phyloP scores from a whole-genome alignment of 331 rosid genomes.

The Cydonia oblonga region DNA sequence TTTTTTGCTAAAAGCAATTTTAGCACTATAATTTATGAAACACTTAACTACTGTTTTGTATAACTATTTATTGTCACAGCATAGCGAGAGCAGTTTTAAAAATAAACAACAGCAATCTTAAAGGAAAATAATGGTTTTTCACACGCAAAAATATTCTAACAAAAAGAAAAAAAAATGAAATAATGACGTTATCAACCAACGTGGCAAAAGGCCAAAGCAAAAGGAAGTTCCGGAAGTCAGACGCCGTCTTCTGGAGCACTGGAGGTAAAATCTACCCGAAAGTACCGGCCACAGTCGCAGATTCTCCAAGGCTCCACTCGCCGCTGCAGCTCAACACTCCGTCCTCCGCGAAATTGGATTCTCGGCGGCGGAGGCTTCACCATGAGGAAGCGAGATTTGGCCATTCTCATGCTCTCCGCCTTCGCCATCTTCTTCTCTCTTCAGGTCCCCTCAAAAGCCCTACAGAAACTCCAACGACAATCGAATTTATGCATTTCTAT shows the following conservation, averaged over 20 bases:
- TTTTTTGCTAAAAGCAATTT: no score
- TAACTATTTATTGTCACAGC: no score
- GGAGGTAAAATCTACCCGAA: background rate
- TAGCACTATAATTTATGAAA: accelerated
- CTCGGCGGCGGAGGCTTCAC: background rate
- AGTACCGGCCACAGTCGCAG: background rate
- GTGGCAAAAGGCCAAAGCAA: background rate
- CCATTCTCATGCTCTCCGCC: conserved; percentile 95
- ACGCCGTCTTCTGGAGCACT: background rate
- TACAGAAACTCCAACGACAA: background rate
- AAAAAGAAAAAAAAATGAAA: no score
- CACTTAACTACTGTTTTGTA: no score
- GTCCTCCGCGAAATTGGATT: background rate
- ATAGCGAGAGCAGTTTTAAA: no score
- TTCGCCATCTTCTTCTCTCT: conserved; percentile 97
- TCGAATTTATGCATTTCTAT: background rate
- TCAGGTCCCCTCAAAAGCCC: conserved; percentile 39
- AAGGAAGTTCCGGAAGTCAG: background rate
- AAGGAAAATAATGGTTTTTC: no score
- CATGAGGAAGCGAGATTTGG: conserved; percentile 99
- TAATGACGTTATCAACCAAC: no score
- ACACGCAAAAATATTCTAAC: no score
- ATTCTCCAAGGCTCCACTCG: background rate
- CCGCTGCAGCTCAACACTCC: background rate
- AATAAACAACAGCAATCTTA: no score